Percentiles rank a stretch among this genome's conserved stretches.
phyloP scores from a whole-genome alignment of 2,329 filamentous ascomycete genomes.

The Aspergillus fumigatus region DNA sequence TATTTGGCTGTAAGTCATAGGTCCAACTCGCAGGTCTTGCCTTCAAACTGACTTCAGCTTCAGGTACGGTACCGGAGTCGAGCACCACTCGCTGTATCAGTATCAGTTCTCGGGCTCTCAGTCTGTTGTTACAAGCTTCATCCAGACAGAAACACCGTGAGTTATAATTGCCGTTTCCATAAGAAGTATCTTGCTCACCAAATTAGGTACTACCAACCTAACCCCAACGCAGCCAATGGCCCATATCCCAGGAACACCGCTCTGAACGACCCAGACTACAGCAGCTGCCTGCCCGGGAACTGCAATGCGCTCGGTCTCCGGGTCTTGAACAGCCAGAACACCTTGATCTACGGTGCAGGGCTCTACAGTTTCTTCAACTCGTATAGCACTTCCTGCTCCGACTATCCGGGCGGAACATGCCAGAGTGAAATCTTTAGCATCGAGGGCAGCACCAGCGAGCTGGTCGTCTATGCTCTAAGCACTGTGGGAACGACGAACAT shows the following conservation, averaged over 20 bases:
- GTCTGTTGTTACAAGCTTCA: conserved; percentile 29
- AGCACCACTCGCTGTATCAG: conserved; percentile 47
- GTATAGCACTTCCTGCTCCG: conserved; percentile 44
- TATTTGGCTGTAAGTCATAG: conserved; percentile 34
- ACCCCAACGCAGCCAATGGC: conserved; percentile 27
- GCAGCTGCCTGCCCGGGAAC: conserved; percentile 26
- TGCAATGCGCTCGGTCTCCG: conserved; percentile 47
- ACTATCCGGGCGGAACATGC: conserved; percentile 39
- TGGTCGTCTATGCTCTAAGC: conserved; percentile 45
- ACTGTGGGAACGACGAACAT: conserved; percentile 45
- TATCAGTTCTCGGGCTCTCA: conserved; percentile 42
- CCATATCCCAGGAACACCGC: conserved; percentile 28
- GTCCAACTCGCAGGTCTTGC: not conserved
- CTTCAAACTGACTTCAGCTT: conserved; percentile 6
- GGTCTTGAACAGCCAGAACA: conserved; percentile 41
- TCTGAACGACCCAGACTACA: conserved; percentile 35
- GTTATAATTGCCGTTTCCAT: not conserved
- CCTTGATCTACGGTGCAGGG: conserved; percentile 49
- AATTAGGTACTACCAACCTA: conserved; percentile 36
- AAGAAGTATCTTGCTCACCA: not conserved
- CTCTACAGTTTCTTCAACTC: conserved; percentile 54
- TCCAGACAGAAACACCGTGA: conserved; percentile 39
- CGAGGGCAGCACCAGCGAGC: conserved; percentile 33
- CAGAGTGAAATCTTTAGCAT: conserved; percentile 48
- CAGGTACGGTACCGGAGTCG: conserved; percentile 41